Percentiles rank a stretch among this genome's conserved stretches.
Conservation (phyloP, 306 rosid species). For the Delonix regia region DNA sequence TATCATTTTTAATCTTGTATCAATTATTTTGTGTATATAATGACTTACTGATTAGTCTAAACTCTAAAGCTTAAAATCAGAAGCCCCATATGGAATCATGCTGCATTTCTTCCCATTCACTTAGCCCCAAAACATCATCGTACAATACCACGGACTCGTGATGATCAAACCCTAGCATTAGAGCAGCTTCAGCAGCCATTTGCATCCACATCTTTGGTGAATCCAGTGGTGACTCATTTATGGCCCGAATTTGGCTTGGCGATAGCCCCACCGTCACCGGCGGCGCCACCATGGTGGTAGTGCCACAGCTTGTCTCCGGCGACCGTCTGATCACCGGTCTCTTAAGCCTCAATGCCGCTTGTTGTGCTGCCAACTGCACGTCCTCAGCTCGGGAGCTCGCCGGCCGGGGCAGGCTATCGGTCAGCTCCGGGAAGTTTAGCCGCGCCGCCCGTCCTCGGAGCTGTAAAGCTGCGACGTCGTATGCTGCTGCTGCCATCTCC, state of each 20-base stretch:
- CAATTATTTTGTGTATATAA: background rate
- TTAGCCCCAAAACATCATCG: conserved; percentile 16
- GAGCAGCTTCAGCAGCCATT: conserved; percentile 48
- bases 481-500: conserved; percentile 91
- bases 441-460: conserved; percentile 54
- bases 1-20: background rate
- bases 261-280: conserved; percentile 76
- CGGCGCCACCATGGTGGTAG: conserved; percentile 38
- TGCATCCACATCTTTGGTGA: conserved; percentile 95
- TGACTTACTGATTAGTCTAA: background rate
- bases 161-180: conserved; percentile 33
- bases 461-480: conserved; percentile 84
- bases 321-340: background rate
- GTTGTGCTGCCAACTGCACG: conserved; percentile 75
- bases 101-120: conserved; percentile 58
- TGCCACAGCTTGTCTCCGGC: background rate
- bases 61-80: background rate
- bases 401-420: conserved; percentile 56
- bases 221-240: conserved; percentile 86
- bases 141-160: conserved; percentile 1
- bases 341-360: conserved; percentile 62
- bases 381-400: conserved; percentile 58
- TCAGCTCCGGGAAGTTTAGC: conserved; percentile 74
- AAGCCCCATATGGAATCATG: conserved; percentile 63
- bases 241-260: conserved; percentile 78